Evolutionary conservation across 1,284 basidiomycete species (phyloP).

Genomic region (Xerocomus nothofagi): DNA sequence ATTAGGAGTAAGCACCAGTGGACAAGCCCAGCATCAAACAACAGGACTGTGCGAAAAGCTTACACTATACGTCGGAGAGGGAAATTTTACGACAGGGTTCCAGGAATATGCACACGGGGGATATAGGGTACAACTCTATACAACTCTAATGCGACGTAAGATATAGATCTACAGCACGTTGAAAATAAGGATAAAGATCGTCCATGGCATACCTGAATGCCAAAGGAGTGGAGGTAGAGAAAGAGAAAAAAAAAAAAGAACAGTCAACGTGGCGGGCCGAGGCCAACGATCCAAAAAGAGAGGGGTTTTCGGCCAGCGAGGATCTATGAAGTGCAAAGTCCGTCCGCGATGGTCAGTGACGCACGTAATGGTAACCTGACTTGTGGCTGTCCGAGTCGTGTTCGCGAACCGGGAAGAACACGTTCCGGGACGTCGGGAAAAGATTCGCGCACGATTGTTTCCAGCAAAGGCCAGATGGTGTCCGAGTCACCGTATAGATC

Average conservation of each 20-base stretch:
- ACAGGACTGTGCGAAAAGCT: too few species aligned
- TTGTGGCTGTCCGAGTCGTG: slow-evolving; percentile 22
- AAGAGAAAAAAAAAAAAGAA: not conserved
- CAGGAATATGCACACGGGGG: slow-evolving; percentile 6
- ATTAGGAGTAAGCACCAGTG: too few species aligned
- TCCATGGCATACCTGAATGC: slow-evolving; percentile 1
- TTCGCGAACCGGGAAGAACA: slow-evolving; percentile 5
- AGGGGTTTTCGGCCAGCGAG: not conserved
- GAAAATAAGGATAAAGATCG: slow-evolving; percentile 18
- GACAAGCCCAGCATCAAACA: too few species aligned
- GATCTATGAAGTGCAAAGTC: slow-evolving; percentile 17
- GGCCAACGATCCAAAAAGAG: not conserved
- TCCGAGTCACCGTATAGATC: slow-evolving; percentile 30
- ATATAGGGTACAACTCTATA: slow-evolving; percentile 15
- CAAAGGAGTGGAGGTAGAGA: slow-evolving; percentile 10
- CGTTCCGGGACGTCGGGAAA: slow-evolving; percentile 19
- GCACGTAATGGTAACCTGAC: slow-evolving; percentile 16
- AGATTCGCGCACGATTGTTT: slow-evolving; percentile 20
- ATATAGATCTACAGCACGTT: slow-evolving; percentile 23
- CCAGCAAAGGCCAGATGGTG: slow-evolving; percentile 24
- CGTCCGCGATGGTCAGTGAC: slow-evolving; percentile 14
- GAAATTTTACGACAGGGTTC: too few species aligned
- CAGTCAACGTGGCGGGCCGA: not conserved
- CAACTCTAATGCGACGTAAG: slow-evolving; percentile 2
- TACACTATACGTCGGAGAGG: too few species aligned